Base-by-base conservation (phyloP, 495 filamentous ascomycete genomes). In the Penicillium parvum region DNA sequence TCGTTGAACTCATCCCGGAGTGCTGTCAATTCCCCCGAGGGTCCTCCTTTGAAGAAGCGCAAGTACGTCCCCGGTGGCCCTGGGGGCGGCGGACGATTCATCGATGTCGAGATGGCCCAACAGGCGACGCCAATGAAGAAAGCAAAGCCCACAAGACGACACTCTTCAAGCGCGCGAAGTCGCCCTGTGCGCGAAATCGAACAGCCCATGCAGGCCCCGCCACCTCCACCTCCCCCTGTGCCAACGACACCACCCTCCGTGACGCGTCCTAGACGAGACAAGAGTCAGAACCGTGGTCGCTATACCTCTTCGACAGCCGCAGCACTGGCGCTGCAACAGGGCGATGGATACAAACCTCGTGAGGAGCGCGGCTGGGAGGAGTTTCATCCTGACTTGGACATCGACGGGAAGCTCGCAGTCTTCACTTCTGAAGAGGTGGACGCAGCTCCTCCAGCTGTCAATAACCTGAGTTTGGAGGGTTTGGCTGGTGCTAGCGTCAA, bases 361-460 rank as follows among this genome's bases (percentile, higher is more conserved):
- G 92, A 99, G 63, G 92, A 99, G 65, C 82, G 90, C 41, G 86
- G 87, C 10, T 99, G 90, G 86, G 88, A 94, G 55, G 94, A 97
- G 64, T 97, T 96, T 40, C 92, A 99, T 62, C 90, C 85, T 9
- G 85, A 96, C 53, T 76, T 99, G 23, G 90, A 97, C 62, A 85
- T 95, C 45, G 88, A 92, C 34, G 75, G 74, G 19, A 77, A 72
- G 12, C 81, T 97, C 36, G 79, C 80, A 27, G 72, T 96, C 2
- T 92, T 91, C 60, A 78, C 75, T 26, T 78, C 90, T 7, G 79
- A 90, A 44, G 86, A 96, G 37, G 85, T 97, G 11, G 94, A 97
- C 60, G 86, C 68, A 3, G 59, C 69, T 9, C 53, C 65, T 17
- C 69, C 75, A 5, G 68, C 68, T 1, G 74, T 71, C 5, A 53